A percentile compares a stretch with the other conserved stretches of the same genome.
Evolutionary conservation across 1,139 yeast species (phyloP).

Genomic region (Fermentozyma sake): DNA sequence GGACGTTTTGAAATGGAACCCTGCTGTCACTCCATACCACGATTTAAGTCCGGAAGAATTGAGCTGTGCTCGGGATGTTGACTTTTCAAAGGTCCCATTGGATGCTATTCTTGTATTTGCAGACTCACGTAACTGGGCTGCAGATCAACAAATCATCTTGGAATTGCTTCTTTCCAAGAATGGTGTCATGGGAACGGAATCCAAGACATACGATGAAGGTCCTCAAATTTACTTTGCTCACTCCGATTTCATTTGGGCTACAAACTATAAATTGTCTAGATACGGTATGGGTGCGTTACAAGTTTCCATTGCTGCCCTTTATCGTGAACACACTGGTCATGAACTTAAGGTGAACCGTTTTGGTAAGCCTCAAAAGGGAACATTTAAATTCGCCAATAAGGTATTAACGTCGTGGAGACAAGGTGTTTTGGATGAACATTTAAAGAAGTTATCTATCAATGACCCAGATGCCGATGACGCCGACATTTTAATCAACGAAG

Average conservation of each 20-base stretch:
- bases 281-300: conserved; percentile 91
- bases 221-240: conserved; percentile 83
- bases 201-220: conserved; percentile 68
- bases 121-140: conserved; percentile 85
- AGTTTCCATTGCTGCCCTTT: conserved; percentile 77
- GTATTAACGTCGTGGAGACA: conserved; percentile 74
- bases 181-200: conserved; percentile 79
- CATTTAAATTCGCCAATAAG: conserved; percentile 74
- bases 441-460: conserved; percentile 48
- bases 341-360: conserved; percentile 73
- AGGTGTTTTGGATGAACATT: conserved; percentile 69
- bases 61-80: conserved; percentile 51
- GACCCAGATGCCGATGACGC: conserved; percentile 46
- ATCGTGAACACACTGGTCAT: conserved; percentile 74
- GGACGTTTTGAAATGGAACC: conserved; percentile 80
- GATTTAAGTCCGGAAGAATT: conserved; percentile 68
- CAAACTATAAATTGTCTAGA: conserved; percentile 72
- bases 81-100: conserved; percentile 58
- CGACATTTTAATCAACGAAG: conserved; percentile 43
- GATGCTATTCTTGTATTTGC: conserved; percentile 79
- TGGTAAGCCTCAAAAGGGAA: conserved; percentile 84
- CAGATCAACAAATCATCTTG: conserved; percentile 80
- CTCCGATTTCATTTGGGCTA: conserved; percentile 86
- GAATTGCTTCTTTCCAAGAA: conserved; percentile 68
- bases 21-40: conserved; percentile 78